A percentile compares a stretch with the other conserved stretches of the same genome.
These are phyloP conservation scores for Colletotrichum navitas DNA, from an alignment of 2,329 filamentous ascomycete genomes.

Conservation along the genomic window DNA sequence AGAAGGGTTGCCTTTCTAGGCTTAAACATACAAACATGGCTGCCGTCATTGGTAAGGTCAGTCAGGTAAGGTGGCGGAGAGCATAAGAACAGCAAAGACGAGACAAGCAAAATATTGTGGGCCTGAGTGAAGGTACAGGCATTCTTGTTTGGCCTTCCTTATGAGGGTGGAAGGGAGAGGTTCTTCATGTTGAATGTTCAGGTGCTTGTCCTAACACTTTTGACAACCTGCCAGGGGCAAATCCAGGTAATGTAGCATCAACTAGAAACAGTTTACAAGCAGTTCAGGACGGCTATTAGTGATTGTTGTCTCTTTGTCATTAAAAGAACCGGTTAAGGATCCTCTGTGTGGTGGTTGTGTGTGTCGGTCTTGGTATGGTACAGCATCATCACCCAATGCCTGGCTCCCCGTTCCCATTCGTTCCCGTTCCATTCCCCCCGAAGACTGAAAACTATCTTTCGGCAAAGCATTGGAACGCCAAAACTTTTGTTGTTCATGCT, in stretches of 20 bases:
- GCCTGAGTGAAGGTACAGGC: not conserved
- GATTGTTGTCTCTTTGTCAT: constrained; percentile 39
- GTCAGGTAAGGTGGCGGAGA: not conserved
- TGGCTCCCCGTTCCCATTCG: constrained; percentile 9
- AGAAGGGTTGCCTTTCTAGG: not conserved
- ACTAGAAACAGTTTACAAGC: not conserved
- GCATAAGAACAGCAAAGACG: not conserved
- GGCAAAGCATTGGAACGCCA: constrained; percentile 40
- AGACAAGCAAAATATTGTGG: not conserved
- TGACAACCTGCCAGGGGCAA: not conserved
- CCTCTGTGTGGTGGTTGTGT: constrained; percentile 32
- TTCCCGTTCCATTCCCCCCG: constrained; percentile 20
- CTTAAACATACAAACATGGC: not conserved
- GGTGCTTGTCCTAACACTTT: not conserved
- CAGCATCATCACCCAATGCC: constrained; percentile 38
- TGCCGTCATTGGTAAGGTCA: not conserved
- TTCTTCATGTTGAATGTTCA: not conserved
- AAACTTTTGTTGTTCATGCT: constrained; percentile 41
- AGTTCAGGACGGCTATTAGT: constrained; percentile 16
- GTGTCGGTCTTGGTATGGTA: constrained; percentile 39
- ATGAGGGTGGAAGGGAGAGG: not conserved
- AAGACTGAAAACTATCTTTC: constrained; percentile 18
- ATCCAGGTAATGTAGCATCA: too few species aligned
- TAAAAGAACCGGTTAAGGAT: constrained; percentile 38
- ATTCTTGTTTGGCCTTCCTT: not conserved